Evolutionary conservation across 805 yeast genomes (phyloP).

Genomic region (Ogataea minuta): DNA sequence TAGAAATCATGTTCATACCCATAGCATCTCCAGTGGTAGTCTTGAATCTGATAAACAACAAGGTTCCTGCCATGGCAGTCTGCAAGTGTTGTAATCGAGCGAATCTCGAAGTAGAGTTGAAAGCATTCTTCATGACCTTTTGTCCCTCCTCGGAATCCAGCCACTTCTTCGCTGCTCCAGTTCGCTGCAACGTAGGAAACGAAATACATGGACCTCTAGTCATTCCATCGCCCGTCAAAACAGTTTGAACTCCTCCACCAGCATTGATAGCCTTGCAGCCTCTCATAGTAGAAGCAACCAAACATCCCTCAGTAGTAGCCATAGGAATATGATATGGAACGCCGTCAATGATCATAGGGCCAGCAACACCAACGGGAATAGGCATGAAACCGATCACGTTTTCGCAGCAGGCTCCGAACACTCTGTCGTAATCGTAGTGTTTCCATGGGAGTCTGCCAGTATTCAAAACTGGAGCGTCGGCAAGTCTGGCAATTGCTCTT

Average conservation of each 20-base stretch:
- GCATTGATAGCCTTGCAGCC: constrained; percentile 98
- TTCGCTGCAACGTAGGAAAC: constrained; percentile 77
- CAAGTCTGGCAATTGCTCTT: constrained; percentile 79
- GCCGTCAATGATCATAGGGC: constrained; percentile 91
- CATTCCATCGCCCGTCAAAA: constrained; percentile 95
- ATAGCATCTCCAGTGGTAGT: constrained; percentile 99
- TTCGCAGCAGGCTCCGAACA: constrained; percentile 98
- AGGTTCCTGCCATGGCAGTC: constrained; percentile 92
- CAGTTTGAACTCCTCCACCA: constrained; percentile 95
- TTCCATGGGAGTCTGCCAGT: constrained; percentile 72
- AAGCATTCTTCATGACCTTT: constrained; percentile 74
- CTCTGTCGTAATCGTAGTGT: constrained; percentile 89
- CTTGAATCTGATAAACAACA: constrained; percentile 85
- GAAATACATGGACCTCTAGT: constrained; percentile 98
- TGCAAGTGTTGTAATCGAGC: constrained; percentile 90
- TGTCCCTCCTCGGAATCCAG: constrained; percentile 95
- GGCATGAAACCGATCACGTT: constrained; percentile 97
- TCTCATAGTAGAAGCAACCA: constrained; percentile 97
- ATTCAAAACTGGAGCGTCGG: constrained; percentile 78
- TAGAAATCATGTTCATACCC: constrained; percentile 99
- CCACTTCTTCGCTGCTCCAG: constrained; percentile 96
- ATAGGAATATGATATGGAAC: constrained; percentile 88
- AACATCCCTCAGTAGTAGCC: constrained; percentile 99
- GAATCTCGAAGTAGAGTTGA: constrained; percentile 95
- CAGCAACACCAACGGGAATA: constrained; percentile 95